Conservation (phyloP, 306 rosid genomes). For the Neltuma alba region DNA sequence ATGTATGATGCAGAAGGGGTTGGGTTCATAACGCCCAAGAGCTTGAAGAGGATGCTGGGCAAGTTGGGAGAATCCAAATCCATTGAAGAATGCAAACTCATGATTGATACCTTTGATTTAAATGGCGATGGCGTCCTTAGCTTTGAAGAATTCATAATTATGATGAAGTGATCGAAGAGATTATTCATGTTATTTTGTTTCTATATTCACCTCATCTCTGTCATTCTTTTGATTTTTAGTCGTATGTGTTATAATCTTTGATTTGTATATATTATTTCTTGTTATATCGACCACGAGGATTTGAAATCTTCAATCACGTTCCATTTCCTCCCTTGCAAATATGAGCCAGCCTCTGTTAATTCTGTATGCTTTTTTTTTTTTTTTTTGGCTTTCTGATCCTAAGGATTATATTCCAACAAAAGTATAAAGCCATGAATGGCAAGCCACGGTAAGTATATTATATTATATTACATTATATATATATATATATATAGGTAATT, state of each 20-base stretch:
- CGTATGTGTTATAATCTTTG: background rate
- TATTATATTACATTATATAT: too few species aligned
- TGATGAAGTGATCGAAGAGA: constrained; percentile 55
- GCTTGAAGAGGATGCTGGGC: constrained; percentile 71
- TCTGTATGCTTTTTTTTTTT: too few species aligned
- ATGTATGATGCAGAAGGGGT: constrained; percentile 65
- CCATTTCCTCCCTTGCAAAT: too few species aligned
- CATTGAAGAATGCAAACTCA: constrained; percentile 61
- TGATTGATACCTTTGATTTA: constrained; percentile 78
- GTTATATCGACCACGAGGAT: too few species aligned
- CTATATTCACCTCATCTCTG: background rate
- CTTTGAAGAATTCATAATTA: constrained; percentile 73
- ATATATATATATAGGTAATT: too few species aligned
- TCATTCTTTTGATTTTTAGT: background rate
- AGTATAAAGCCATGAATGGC: too few species aligned
- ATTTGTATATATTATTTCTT: too few species aligned
- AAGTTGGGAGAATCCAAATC: constrained; percentile 70
- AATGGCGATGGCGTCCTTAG: constrained; percentile 78
- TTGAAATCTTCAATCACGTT: too few species aligned
- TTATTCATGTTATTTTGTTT: background rate
- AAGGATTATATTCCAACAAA: too few species aligned
- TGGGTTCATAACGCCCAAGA: constrained; percentile 76
- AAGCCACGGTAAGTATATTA: too few species aligned
- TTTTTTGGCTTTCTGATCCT: too few species aligned
- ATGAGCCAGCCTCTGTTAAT: too few species aligned